Base-by-base conservation (phyloP, 1,284 basidiomycete species). In the Cerrena zonata region DNA sequence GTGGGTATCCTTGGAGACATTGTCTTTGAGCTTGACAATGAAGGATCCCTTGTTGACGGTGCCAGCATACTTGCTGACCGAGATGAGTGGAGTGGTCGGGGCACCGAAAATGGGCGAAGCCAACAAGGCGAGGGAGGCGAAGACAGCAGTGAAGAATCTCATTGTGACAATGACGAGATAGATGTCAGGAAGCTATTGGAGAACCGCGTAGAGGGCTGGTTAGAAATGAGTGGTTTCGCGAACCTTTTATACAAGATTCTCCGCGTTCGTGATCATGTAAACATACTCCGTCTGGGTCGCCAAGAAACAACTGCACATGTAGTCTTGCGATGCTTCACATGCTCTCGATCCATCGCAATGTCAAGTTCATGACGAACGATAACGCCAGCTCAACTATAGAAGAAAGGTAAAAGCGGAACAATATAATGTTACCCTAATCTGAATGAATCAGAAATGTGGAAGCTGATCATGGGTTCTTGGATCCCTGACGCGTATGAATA, bases 21-120 rank as follows among this genome's bases (percentile, higher is more conserved):
- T 76, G 48, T 76, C 69, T 68, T 82, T 82, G 64, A 87, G 71
- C 58, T 77, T 75, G 61, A 86, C 75, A 58, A 86, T 79, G 70
- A 82, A 84, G 47, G 65, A 64, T 10, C 56, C 55, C 13, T 54
- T 43, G 47, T 53, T 61, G 19, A 34, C 47, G 34, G 50, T 39
- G 30, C 58, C 61, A n/a, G 53, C 54, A 50, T 67, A 65, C 61
- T 74, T 72, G 47, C 72, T 63, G 51, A 80, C 70, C 51, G 64
- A 58, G 50, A 68, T 62, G 41, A 61, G 56, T 15, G 30, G 30
- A 21, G 44, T 48, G 30, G 57, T 50, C 56, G 68, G 55, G 55
- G 62, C 47, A 54, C 56, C 62, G 52, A 57, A 69, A 59, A 48
- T 47, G 13, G 65, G 58, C 12, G 61, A 60, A 13, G 60, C 58